Evolutionary conservation across 2,329 filamentous ascomycete genomes (phyloP).

Genomic region (Domatiomyces catenatus): DNA sequence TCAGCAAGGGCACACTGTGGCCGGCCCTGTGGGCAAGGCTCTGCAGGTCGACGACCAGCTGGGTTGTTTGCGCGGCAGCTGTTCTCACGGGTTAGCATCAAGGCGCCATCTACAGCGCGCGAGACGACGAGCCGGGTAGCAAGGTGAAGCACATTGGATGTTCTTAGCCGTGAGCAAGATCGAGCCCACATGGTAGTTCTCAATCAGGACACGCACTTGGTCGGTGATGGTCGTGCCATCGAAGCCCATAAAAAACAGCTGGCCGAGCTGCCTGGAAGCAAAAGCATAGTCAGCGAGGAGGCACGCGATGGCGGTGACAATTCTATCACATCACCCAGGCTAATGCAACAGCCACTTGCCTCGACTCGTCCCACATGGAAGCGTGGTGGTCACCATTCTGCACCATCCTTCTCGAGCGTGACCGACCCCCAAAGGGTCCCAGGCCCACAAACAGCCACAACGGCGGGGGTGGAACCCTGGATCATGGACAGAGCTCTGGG

Average conservation of each 20-base stretch:
- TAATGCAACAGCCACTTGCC: background rate
- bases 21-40: constrained; percentile 81
- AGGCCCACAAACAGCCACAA: background rate
- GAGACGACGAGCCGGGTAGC: background rate
- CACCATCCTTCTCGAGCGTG: background rate
- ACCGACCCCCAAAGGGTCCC: background rate
- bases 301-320: background rate
- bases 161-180: constrained; percentile 55
- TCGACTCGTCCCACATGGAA: background rate
- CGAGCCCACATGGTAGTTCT: constrained; percentile 65
- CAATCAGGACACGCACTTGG: constrained; percentile 47
- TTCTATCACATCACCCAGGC: background rate
- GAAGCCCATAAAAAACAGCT: constrained; percentile 53
- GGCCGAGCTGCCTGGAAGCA: constrained; percentile 43
- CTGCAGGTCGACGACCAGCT: constrained; percentile 78
- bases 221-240: constrained; percentile 49
- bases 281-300: background rate
- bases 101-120: background rate
- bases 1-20: constrained; percentile 74
- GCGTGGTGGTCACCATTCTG: background rate
- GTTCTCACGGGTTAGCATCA: constrained; percentile 1
- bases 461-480: background rate
- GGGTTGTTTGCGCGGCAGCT: constrained; percentile 66
- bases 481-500: background rate
- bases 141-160: constrained; percentile 39